Evolutionary conservation across 2,329 filamentous ascomycete genomes (phyloP).

Genomic region (Trichoderma simmonsii): DNA sequence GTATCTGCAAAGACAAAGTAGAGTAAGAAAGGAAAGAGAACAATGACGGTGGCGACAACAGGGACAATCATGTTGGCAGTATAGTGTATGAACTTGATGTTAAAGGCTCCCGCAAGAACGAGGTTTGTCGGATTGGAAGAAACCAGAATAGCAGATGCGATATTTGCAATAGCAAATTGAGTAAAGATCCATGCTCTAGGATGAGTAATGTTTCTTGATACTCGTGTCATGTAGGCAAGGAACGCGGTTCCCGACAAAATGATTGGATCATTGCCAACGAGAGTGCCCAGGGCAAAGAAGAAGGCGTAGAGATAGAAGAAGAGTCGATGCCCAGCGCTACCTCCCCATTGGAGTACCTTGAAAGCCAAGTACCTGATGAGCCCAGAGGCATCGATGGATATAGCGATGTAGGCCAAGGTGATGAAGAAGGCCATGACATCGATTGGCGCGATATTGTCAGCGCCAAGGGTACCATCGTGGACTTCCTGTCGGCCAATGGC

Average conservation of each 20-base stretch:
- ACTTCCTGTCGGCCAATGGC: constrained; percentile 67
- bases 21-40: constrained; percentile 67
- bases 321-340: constrained; percentile 62
- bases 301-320: constrained; percentile 73
- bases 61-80: constrained; percentile 77
- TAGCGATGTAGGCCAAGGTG: constrained; percentile 71
- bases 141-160: constrained; percentile 71
- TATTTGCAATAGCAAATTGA: constrained; percentile 70
- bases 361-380: constrained; percentile 69
- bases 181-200: constrained; percentile 71
- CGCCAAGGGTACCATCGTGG: constrained; percentile 63
- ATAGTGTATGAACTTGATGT: constrained; percentile 69
- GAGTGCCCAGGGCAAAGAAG: constrained; percentile 64
- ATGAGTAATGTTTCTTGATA: constrained; percentile 68
- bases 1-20: constrained; percentile 67
- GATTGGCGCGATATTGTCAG: constrained; percentile 63
- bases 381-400: constrained; percentile 73
- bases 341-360: constrained; percentile 65
- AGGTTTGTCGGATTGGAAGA: constrained; percentile 77
- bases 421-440: constrained; percentile 76
- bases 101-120: constrained; percentile 68
- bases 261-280: constrained; percentile 73
- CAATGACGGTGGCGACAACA: constrained; percentile 62
- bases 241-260: constrained; percentile 73
- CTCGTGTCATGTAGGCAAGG: constrained; percentile 72